Evolutionary conservation across 1,139 yeast species (phyloP).

Genomic region (Maudiozyma humilis): DNA sequence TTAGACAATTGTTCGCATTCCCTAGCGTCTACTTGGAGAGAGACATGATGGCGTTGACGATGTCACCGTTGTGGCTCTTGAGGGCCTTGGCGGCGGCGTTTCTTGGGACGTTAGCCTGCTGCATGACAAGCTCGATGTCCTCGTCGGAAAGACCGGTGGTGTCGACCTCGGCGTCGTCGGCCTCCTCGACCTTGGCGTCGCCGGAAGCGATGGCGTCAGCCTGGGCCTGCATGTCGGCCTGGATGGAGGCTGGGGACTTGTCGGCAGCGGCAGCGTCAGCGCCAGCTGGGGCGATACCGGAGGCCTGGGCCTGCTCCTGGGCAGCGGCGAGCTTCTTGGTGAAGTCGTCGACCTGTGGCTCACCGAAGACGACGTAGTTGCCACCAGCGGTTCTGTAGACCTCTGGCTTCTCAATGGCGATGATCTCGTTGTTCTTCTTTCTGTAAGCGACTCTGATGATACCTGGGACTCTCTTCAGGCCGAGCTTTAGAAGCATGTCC

Average conservation of each 20-base stretch:
- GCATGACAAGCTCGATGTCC: conserved; percentile 75
- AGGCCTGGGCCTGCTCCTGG: conserved; percentile 48
- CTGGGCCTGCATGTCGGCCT: conserved; percentile 85
- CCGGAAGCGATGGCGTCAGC: conserved; percentile 41
- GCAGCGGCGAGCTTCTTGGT: conserved; percentile 77
- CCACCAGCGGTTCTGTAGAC: conserved; percentile 93
- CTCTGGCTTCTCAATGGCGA: conserved; percentile 90
- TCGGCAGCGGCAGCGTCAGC: conserved; percentile 32
- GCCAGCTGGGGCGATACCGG: conserved; percentile 32
- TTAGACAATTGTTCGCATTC: neutral
- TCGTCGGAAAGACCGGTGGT: conserved; percentile 72
- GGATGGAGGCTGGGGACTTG: conserved; percentile 43
- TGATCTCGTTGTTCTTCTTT: conserved; percentile 86
- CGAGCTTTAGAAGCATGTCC: conserved; percentile 80
- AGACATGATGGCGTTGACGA: conserved; percentile 93
- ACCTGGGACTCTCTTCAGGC: conserved; percentile 85
- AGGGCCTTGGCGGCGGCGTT: conserved; percentile 87
- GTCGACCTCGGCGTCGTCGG: conserved; percentile 61
- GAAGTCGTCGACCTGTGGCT: conserved; percentile 90
- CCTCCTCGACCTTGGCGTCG: conserved; percentile 33
- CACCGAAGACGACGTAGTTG: conserved; percentile 94
- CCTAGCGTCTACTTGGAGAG: conserved; percentile 41
- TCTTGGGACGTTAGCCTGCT: conserved; percentile 84
- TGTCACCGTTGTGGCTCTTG: conserved; percentile 82
- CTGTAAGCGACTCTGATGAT: conserved; percentile 93